Evolutionary conservation across 2,329 filamentous ascomycete species (phyloP), one percentile per base, ranked within the genome.

Genomic region (Calonectria naviculata): DNA sequence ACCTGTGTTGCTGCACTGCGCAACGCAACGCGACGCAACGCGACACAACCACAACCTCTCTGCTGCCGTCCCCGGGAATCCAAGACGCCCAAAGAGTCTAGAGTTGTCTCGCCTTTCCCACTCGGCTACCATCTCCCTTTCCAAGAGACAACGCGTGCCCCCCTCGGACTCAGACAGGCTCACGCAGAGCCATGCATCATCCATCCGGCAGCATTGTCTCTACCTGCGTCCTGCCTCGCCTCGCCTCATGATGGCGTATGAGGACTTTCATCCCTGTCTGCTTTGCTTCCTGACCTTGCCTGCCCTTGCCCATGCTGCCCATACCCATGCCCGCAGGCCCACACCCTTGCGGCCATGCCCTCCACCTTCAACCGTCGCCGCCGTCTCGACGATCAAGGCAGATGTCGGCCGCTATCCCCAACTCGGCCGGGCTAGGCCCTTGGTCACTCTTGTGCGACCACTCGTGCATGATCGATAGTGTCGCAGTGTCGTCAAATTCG

Each of bases 331-430:
- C 34, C 34, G 63, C 36, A 41, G 49, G 31, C 66, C 60, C 47
- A 66, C 63, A 66, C 41, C 54, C 64, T 47, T 60, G 64, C 49
- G 52, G 56, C 66, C 58, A 49, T 68, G 60, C 29, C 52, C 68
- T 73, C 67, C 52, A 58, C 52, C 52, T 58, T 74, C 76, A 78
- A 76, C 75, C 73, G 65, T 71, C 71, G 73, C 64, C 68, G 66
- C 70, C 67, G 67, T 52, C 71, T 75, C 42, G 67, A 72, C 65
- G 68, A 78, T 73, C 76, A 76, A 76, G 76, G 70, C 65, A 78
- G 62, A 66, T 70, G 75, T 75, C 67, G 47, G 75, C 41, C 73
- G 42, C 74, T 76, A 74, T 73, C 42, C 74, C 73, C 60, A 75
- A 78, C 74, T 73, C 67, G 71, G 74, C 63, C 70, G 29, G 65